phyloP scores from a whole-genome alignment of 129 eudicot species.

The Helianthus annuus region DNA sequence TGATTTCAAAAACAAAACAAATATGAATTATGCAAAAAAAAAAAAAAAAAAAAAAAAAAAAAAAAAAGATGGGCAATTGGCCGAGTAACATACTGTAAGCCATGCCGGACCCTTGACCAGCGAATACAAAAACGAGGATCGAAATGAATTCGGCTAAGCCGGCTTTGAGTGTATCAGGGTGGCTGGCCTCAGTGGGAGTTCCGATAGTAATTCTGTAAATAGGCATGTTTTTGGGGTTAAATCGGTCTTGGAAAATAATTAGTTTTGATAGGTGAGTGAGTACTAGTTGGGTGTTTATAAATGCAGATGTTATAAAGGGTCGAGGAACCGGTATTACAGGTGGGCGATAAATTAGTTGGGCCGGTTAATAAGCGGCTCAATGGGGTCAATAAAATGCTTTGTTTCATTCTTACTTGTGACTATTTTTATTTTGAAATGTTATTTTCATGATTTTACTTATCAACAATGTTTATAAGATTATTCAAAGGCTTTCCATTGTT shows the following conservation, averaged over 20 bases:
- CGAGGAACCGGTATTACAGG: constrained; percentile 41
- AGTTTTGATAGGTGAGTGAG: not conserved
- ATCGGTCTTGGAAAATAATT: not conserved
- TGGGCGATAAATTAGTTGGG: constrained; percentile 28
- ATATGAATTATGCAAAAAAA: not conserved
- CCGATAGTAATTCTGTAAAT: constrained; percentile 58
- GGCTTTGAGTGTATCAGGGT: constrained; percentile 65
- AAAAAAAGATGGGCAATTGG: not conserved
- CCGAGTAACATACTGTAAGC: constrained; percentile 50
- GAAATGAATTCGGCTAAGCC: constrained; percentile 71
- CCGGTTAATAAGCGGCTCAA: constrained; percentile 18
- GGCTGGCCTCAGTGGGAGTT: constrained; percentile 64
- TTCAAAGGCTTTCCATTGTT: no score
- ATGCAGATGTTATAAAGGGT: constrained; percentile 36
- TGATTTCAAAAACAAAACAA: constrained; percentile 1
- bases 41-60: not conserved
- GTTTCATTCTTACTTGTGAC: no score
- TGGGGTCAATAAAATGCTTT: not conserved
- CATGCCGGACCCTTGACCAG: constrained; percentile 84
- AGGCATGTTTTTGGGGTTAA: constrained; percentile 48
- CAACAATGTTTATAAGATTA: no score
- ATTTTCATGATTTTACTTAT: no score
- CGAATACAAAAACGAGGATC: constrained; percentile 67
- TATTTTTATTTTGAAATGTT: no score
- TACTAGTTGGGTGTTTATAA: not conserved